phyloP scores from a whole-genome alignment of 345 rosid genomes.

The Excoecaria cochinchinensis region DNA sequence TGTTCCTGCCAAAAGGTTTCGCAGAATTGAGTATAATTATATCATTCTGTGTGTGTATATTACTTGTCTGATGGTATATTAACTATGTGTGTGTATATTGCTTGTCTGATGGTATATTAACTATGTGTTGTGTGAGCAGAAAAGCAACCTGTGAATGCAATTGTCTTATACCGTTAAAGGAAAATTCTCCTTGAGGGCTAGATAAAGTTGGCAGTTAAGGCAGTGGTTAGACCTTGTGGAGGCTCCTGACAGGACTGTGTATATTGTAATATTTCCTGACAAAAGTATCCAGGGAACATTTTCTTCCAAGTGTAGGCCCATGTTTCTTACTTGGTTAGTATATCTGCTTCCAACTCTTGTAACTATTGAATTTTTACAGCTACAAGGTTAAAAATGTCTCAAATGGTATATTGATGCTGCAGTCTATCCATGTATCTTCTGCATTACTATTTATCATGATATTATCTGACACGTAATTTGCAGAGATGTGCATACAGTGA shows the following conservation, averaged over 20 bases:
- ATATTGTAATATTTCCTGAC: slow-evolving; percentile 81
- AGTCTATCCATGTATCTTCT: slow-evolving; percentile 1
- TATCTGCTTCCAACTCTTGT: slow-evolving; percentile 66
- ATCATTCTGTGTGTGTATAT: neutral
- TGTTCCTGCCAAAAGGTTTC: neutral
- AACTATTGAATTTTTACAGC: slow-evolving; percentile 39
- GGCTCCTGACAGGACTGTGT: slow-evolving; percentile 70
- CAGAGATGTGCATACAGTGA: neutral
- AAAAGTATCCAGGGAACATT: slow-evolving; percentile 64
- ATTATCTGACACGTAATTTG: neutral
- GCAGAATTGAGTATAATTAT: neutral
- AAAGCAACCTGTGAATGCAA: slow-evolving; percentile 22
- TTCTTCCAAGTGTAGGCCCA: slow-evolving; percentile 68
- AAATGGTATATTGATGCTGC: slow-evolving; percentile 17
- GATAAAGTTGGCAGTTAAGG: slow-evolving; percentile 27
- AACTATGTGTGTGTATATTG: slow-evolving; percentile 4
- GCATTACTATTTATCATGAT: slow-evolving; percentile 1
- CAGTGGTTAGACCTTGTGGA: slow-evolving; percentile 38
- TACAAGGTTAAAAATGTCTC: slow-evolving; percentile 28
- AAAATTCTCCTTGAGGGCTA: slow-evolving; percentile 22
- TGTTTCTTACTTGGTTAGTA: slow-evolving; percentile 92
- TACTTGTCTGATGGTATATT: slow-evolving; percentile 17
- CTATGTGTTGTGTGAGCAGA: slow-evolving; percentile 21
- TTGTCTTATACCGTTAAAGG: slow-evolving; percentile 21
- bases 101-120: slow-evolving; percentile 15